phyloP scores from a whole-genome alignment of 129 eudicot genomes.

The Arctium lappa region DNA sequence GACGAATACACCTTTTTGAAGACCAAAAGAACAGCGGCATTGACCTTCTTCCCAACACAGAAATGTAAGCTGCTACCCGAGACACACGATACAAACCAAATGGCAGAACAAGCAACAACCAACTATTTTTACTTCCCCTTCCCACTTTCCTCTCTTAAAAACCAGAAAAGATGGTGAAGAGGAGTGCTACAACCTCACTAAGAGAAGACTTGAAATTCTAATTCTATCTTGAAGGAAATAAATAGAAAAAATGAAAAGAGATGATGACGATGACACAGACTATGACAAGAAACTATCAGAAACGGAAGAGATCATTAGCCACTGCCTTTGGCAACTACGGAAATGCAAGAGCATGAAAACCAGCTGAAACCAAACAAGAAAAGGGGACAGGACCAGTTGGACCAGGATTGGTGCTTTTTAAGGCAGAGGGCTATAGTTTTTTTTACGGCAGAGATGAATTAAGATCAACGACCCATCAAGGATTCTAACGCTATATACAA shows the following conservation, averaged over 20 bases:
- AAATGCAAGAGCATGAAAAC: neutral
- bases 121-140: constrained; percentile 20
- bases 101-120: constrained; percentile 16
- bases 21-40: constrained; percentile 26
- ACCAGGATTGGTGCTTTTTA: neutral
- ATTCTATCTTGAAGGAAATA: constrained; percentile 20
- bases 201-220: constrained; percentile 18
- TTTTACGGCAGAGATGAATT: neutral
- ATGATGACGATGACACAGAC: neutral
- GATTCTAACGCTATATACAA: constrained; percentile 26
- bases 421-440: constrained; percentile 3
- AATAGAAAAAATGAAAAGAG: constrained; percentile 13
- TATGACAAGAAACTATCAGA: constrained; percentile 14
- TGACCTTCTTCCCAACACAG: constrained; percentile 22
- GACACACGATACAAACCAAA: constrained; percentile 21
- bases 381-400: neutral
- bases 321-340: constrained; percentile 11
- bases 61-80: constrained; percentile 20
- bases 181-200: constrained; percentile 23
- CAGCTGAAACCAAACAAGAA: neutral
- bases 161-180: constrained; percentile 45
- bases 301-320: constrained; percentile 31
- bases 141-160: constrained; percentile 39
- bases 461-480: neutral
- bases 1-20: neutral